A percentile compares a stretch with the other conserved stretches of the same genome.
phyloP scores from a whole-genome alignment of 1,284 basidiomycete species.

The Trichosporon sp. region DNA sequence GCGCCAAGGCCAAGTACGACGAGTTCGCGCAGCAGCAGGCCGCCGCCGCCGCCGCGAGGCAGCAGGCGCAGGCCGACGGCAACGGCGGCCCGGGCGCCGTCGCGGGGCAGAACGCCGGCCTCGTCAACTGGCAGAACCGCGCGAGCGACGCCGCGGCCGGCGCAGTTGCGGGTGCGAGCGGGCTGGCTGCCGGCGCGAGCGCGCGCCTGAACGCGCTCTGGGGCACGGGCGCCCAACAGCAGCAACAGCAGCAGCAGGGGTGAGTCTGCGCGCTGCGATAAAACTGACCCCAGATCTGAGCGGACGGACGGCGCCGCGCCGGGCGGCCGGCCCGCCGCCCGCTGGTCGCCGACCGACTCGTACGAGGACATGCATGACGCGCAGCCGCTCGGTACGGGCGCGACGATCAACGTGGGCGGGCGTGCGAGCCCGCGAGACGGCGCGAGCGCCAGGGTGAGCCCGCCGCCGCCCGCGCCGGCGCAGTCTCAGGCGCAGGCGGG shows the following conservation, averaged over 20 bases:
- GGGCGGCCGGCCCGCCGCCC: conserved; percentile 10
- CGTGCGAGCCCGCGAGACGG: conserved; percentile 2
- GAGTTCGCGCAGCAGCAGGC: conserved; percentile 32
- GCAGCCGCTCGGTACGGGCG: conserved; percentile 8
- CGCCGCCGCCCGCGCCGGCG: background rate
- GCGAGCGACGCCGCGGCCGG: background rate
- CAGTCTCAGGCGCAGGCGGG: conserved; percentile 10
- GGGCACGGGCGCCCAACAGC: conserved; percentile 15
- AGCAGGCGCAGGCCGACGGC: background rate
- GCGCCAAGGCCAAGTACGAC: conserved; percentile 39
- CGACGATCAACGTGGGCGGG: conserved; percentile 18
- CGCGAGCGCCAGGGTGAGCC: conserved; percentile 9
- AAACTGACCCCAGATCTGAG: background rate
- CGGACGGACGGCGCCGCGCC: background rate
- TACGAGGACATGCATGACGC: conserved; percentile 32
- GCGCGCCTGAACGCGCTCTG: background rate
- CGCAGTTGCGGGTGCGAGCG: background rate
- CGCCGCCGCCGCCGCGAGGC: conserved; percentile 8
- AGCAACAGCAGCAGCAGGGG: conserved; percentile 13
- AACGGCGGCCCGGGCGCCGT: background rate
- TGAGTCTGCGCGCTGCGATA: background rate
- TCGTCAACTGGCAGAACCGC: background rate
- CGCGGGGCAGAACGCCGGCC: background rate
- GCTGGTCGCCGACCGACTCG: conserved; percentile 46
- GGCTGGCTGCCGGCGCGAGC: background rate